Conservation (phyloP, 2,329 filamentous ascomycete species). For the Cryphonectria radicalis region DNA sequence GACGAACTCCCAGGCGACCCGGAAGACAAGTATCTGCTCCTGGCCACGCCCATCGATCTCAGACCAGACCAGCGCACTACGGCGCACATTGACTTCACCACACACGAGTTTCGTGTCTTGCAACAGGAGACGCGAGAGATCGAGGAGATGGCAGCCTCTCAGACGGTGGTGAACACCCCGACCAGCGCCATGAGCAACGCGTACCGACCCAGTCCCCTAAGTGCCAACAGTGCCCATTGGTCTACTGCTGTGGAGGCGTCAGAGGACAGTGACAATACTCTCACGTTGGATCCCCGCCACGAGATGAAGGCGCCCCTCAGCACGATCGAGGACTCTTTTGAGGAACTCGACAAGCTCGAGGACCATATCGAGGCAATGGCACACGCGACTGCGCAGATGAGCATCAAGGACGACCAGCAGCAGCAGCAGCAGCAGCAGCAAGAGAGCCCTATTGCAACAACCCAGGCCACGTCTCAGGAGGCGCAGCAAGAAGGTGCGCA, state of each 20-base stretch:
- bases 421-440: background rate
- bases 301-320: constrained; percentile 23
- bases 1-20: constrained; percentile 32
- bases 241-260: constrained; percentile 23
- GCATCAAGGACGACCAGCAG: constrained; percentile 1
- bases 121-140: constrained; percentile 10
- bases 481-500: background rate
- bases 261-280: constrained; percentile 27
- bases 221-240: constrained; percentile 21
- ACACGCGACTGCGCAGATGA: constrained; percentile 23
- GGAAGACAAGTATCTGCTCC: constrained; percentile 49
- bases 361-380: constrained; percentile 61
- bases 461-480: background rate
- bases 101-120: constrained; percentile 22
- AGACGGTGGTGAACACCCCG: background rate
- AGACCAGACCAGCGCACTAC: constrained; percentile 2
- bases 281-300: constrained; percentile 19
- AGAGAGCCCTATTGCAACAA: background rate
- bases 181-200: constrained; percentile 4
- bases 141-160: constrained; percentile 19
- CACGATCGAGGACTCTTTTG: constrained; percentile 65
- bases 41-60: constrained; percentile 50
- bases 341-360: constrained; percentile 64
- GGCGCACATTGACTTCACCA: constrained; percentile 13
- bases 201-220: constrained; percentile 17